Base-by-base conservation (phyloP, 164 flowering plant genomes). In the Piper betle region DNA sequence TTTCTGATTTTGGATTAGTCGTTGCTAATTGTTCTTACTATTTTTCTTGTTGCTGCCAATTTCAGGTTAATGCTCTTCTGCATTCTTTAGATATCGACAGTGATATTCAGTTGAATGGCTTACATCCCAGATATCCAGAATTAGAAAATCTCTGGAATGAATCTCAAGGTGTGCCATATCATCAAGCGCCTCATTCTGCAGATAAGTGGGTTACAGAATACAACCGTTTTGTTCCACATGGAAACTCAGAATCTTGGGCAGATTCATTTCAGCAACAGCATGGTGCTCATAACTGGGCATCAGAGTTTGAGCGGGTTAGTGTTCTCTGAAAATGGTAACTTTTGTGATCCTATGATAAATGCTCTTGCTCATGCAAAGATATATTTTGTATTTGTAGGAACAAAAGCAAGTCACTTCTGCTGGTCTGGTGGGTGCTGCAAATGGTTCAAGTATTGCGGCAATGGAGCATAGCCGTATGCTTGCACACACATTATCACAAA, bases 391-490 rank as follows among this genome's bases (percentile, higher is more conserved):
- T 43, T 10, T 70, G 6, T 80, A 87, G 93, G 91, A 81, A 65
- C 95, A 88, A 59, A 67, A 77, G 59, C 96, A 81, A 71, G 71
- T 88, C 74, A 59, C 75, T 56, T 64, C 79, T 53, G 55, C 64
- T 56, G 77, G 76, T 72, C 91, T 79, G 65, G 66, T 79, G 76
- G 62, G 80, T 64, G 85, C 81, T 69, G 75, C 71, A 53, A 79
- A 75, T 67, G 66, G 76, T 38, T 59, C 87, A 69, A 80, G 65
- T 62, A 69, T 83, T 33, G 94, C 87, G 60, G 96, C 88, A 60
- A 78, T 84, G 84, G 95, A 90, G 79, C 99, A 93, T 76, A 79
- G 91, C 53, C 97, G 95, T 57, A 80, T 80, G 89, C 88, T 93
- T 64, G 99, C 99, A 25, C 82, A 90, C 58, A 93, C 99, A 39